These are phyloP conservation scores for Metarhizium brunneum DNA, from an alignment of 2,329 filamentous ascomycete genomes.

Conservation along the genomic window DNA sequence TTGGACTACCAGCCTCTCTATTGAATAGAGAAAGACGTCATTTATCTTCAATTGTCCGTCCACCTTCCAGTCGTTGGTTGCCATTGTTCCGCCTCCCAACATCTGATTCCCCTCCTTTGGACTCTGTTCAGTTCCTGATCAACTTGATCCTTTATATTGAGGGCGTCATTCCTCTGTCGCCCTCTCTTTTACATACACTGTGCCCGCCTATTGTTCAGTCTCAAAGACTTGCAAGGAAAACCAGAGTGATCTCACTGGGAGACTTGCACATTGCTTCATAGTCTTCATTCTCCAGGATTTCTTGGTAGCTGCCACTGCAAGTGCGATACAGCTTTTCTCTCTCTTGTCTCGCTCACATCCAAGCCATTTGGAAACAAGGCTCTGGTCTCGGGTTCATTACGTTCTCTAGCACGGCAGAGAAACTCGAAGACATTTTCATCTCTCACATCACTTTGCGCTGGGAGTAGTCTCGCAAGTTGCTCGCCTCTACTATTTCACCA, in stretches of 20 bases:
- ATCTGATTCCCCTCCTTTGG: not conserved
- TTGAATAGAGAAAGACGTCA: conserved; percentile 11
- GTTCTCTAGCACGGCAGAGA: no score
- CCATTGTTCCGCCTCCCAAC: not conserved
- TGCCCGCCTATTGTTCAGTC: not conserved
- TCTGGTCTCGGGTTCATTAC: not conserved
- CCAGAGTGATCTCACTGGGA: not conserved
- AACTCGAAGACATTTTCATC: not conserved
- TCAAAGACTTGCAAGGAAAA: not conserved
- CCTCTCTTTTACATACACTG: not conserved
- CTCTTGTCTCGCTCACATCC: not conserved
- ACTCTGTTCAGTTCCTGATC: not conserved
- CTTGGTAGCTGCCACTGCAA: no score
- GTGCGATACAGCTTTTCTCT: not conserved
- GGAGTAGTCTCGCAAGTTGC: not conserved
- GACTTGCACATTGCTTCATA: no score
- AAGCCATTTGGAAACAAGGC: not conserved
- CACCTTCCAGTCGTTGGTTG: not conserved
- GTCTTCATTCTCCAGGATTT: no score
- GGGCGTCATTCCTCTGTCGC: not conserved
- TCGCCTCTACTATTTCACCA: not conserved
- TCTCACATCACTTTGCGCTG: not conserved
- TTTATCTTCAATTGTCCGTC: conserved; percentile 5
- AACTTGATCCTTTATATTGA: not conserved
- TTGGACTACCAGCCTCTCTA: conserved; percentile 1